These are phyloP conservation scores for Ulota crispa DNA, from an alignment of 225 moss, liverwort and hornwort genomes.

Conservation along the genomic window DNA sequence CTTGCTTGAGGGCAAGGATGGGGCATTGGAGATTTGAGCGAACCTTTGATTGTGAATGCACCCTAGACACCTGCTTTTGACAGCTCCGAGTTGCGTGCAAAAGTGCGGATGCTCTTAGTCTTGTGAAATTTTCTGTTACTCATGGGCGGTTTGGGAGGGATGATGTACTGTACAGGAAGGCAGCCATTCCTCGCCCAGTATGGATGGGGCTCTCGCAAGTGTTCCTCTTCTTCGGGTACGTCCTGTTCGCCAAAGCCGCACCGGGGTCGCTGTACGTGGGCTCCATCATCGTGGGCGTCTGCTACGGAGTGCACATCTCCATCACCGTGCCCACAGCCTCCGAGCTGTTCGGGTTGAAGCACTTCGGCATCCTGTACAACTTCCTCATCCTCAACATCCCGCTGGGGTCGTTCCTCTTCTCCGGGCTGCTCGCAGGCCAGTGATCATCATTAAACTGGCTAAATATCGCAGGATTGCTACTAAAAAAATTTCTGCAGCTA, in stretches of 20 bases:
- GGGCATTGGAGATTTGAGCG: no score
- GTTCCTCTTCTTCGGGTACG: constrained; percentile 68
- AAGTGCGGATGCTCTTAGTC: background rate
- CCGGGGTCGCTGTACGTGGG: constrained; percentile 70
- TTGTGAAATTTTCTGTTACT: background rate
- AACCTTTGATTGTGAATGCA: no score
- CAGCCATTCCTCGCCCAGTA: constrained; percentile 77
- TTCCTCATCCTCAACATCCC: constrained; percentile 83
- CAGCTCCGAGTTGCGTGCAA: no score
- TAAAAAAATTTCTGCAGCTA: no score
- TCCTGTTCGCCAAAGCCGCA: constrained; percentile 63
- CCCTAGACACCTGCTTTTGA: no score
- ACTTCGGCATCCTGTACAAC: constrained; percentile 81
- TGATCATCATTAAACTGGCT: no score
- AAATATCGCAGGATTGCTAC: no score
- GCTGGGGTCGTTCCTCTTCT: constrained; percentile 86
- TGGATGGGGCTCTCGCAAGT: constrained; percentile 80
- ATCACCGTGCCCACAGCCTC: constrained; percentile 81
- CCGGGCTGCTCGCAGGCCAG: constrained; percentile 76
- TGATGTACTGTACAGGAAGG: constrained; percentile 39
- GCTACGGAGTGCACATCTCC: constrained; percentile 82
- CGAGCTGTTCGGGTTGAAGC: constrained; percentile 81
- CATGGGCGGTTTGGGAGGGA: background rate
- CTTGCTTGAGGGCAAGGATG: no score
- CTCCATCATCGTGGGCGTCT: constrained; percentile 75